phyloP scores from a whole-genome alignment of 306 rosid genomes.

The Vachellia collinsii region DNA sequence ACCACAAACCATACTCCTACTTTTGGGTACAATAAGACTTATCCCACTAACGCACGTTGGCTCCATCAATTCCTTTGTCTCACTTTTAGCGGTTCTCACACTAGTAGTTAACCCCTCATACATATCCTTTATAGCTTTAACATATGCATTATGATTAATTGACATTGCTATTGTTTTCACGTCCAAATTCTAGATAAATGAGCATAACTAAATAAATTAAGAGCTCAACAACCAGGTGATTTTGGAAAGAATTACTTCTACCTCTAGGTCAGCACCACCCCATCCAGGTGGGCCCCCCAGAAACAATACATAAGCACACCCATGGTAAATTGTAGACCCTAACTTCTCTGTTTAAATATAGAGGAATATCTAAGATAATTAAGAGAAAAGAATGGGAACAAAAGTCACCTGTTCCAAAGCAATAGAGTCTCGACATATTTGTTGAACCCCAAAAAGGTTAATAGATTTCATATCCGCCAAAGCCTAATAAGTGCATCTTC shows the following conservation, averaged over 20 bases:
- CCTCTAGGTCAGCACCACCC: background rate
- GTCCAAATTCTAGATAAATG: background rate
- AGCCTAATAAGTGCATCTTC: slow-evolving; percentile 59
- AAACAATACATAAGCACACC: background rate
- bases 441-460: slow-evolving; percentile 99
- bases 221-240: background rate
- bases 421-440: slow-evolving; percentile 92
- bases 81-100: background rate
- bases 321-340: background rate
- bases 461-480: slow-evolving; percentile 86
- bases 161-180: background rate
- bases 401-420: slow-evolving; percentile 91
- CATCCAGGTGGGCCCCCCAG: background rate
- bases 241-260: background rate
- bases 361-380: background rate
- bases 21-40: background rate
- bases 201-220: background rate
- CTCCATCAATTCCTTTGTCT: background rate
- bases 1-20: background rate
- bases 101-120: background rate
- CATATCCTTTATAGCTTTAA: background rate
- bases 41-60: background rate
- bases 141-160: background rate
- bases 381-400: slow-evolving; percentile 12
- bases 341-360: background rate